Base-by-base conservation (phyloP, 768 basidiomycete species). In the Candolleomyces efflorescens region DNA sequence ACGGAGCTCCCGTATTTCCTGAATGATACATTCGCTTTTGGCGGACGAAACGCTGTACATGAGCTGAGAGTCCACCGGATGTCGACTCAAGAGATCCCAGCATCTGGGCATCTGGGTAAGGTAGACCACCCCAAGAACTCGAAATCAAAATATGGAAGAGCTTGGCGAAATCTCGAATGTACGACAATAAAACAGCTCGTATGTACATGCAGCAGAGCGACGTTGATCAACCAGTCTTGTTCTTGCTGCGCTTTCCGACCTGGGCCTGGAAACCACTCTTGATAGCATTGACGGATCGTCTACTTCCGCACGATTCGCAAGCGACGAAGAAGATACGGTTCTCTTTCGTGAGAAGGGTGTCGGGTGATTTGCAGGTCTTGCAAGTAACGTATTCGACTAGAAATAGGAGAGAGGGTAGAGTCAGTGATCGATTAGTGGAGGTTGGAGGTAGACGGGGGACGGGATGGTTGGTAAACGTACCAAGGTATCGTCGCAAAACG, bases 221-320 rank as follows among this genome's bases (percentile, higher is more conserved):
- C n/a, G 2, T 27, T 20, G 48, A 47, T 61, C 72, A 88, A 22
- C 86, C 85, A 7, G 84, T 85, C 74, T 86, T 88, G 74, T 89
- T 90, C 75, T 86, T 89, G 75, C 87, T 90, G 68, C 90, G 80
- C 79, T 86, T 91, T 53, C 92, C 92, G 58, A 94, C 89, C 69
- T 97, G 94, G 54, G 94, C 95, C 77, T 97, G 93, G 85, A 90
- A 99, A 75, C 96, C 96, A 60, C 91, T 94, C 86, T 98, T 98
- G 86, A 99, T 96, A 38, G 94, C 79, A 64, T 91, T 92, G 65
- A 99, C 96, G 59, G 92, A 94, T 20, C 95, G 87, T 65, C 91
- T 78, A 64, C 88, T 90, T 2, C 92, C 93, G 65, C 93, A 96
- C 5, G 90, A 89, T 73, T 94, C 89, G 75, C 92, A 94, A 0